phyloP scores from a whole-genome alignment of 2,329 filamentous ascomycete genomes.

The Aspergillus tubingensis region DNA sequence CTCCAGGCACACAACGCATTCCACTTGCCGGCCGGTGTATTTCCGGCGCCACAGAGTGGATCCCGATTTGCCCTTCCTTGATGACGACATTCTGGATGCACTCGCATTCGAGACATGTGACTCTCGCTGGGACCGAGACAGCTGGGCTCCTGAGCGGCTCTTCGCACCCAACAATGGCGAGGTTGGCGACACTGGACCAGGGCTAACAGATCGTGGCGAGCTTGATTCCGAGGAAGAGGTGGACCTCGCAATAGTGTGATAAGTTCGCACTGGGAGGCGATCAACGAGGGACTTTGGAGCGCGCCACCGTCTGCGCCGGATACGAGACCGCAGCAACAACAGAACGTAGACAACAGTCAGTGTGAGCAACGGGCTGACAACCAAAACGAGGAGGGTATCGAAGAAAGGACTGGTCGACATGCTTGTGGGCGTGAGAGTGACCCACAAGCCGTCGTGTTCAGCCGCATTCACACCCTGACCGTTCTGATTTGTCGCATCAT shows the following conservation, averaged over 20 bases:
- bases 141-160: constrained; percentile 30
- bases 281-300: constrained; percentile 98
- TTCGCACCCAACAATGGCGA: constrained; percentile 69
- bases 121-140: constrained; percentile 42
- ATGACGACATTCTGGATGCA: constrained; percentile 25
- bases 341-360: constrained; percentile 90
- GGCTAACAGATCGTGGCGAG: constrained; percentile 62
- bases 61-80: constrained; percentile 50
- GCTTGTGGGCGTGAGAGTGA: constrained; percentile 90
- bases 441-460: constrained; percentile 80
- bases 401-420: constrained; percentile 90
- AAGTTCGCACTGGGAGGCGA: constrained; percentile 89
- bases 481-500: constrained; percentile 15
- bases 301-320: constrained; percentile 86
- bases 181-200: constrained; percentile 67
- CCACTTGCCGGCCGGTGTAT: constrained; percentile 68
- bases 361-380: constrained; percentile 89
- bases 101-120: constrained; percentile 30
- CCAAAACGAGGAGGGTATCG: constrained; percentile 93
- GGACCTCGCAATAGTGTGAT: constrained; percentile 70
- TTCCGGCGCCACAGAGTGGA: constrained; percentile 53
- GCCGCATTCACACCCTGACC: constrained; percentile 41
- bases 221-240: constrained; percentile 61
- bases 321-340: constrained; percentile 81
- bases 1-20: constrained; percentile 95